A percentile compares a stretch with the other conserved stretches of the same genome.
Evolutionary conservation across 192 early-diverging fungal genomes (phyloP).

Genomic region (Linnemannia zychae): DNA sequence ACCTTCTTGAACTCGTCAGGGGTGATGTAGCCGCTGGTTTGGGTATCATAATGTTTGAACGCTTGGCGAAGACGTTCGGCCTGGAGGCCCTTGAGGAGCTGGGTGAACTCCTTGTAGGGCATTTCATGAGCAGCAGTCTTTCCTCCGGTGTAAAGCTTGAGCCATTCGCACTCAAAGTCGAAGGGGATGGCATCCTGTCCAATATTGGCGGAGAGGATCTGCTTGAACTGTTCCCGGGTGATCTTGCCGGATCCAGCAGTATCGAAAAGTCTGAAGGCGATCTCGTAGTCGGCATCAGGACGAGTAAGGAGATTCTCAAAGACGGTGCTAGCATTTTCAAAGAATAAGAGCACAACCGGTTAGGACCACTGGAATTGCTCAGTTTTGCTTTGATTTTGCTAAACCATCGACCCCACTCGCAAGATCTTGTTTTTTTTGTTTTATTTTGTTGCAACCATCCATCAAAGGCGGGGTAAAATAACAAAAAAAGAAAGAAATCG

Average conservation of each 20-base stretch:
- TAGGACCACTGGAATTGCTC: constrained; percentile 4
- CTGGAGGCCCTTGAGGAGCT: constrained; percentile 78
- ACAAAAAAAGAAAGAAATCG: neutral
- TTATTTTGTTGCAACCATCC: too few relatives aligned
- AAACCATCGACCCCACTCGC: neutral
- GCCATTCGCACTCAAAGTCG: constrained; percentile 80
- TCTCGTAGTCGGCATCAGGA: constrained; percentile 81
- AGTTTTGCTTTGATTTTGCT: neutral
- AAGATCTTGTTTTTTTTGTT: neutral
- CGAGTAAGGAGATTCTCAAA: constrained; percentile 72
- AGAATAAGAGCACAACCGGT: neutral
- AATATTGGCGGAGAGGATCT: constrained; percentile 67
- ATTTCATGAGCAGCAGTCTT: constrained; percentile 69
- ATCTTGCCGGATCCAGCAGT: constrained; percentile 69
- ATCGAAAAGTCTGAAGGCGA: constrained; percentile 79
- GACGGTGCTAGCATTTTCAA: constrained; percentile 46
- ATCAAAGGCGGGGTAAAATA: constrained; percentile 11
- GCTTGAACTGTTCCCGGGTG: constrained; percentile 77
- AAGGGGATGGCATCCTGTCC: constrained; percentile 71
- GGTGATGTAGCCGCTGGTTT: constrained; percentile 71
- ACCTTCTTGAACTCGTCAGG: constrained; percentile 72
- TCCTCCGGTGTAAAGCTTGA: constrained; percentile 76
- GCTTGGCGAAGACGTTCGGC: constrained; percentile 78
- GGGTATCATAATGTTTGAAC: constrained; percentile 78
- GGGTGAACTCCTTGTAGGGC: constrained; percentile 77